These are phyloP conservation scores for Diaporthe citrichinensis DNA, from an alignment of 2,329 filamentous ascomycete species.

Conservation along the genomic window DNA sequence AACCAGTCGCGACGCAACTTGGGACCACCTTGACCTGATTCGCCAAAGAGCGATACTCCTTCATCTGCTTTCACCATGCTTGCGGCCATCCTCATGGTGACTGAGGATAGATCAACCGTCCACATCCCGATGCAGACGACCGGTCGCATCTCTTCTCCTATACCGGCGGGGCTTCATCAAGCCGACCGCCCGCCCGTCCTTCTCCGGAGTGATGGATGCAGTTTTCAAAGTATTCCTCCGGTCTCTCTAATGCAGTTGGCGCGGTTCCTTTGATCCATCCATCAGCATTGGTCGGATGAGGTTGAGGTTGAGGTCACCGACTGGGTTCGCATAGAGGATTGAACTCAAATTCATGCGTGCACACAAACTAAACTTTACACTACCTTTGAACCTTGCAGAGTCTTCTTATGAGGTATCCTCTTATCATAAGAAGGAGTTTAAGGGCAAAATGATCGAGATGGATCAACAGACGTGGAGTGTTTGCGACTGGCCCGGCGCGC, in stretches of 20 bases:
- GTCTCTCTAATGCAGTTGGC: not conserved
- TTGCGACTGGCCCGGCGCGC: not conserved
- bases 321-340: not conserved
- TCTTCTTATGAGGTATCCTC: not conserved
- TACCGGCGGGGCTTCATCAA: not conserved
- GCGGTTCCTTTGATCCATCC: not conserved
- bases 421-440: not conserved
- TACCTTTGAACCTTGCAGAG: no score
- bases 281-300: not conserved
- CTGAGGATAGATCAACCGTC: not conserved
- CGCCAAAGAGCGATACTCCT: not conserved
- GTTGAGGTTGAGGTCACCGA: not conserved
- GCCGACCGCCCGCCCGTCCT: not conserved
- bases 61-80: not conserved
- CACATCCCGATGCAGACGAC: not conserved
- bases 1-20: not conserved
- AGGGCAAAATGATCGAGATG: not conserved
- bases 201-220: not conserved
- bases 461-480: not conserved
- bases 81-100: not conserved
- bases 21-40: not conserved
- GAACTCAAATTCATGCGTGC: not conserved
- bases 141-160: not conserved
- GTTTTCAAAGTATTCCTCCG: not conserved
- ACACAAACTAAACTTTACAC: not conserved